A percentile compares a stretch with the other conserved stretches of the same genome.
phyloP scores from a whole-genome alignment of 1,284 basidiomycete species.

The Sanghuangporus sanghuang region DNA sequence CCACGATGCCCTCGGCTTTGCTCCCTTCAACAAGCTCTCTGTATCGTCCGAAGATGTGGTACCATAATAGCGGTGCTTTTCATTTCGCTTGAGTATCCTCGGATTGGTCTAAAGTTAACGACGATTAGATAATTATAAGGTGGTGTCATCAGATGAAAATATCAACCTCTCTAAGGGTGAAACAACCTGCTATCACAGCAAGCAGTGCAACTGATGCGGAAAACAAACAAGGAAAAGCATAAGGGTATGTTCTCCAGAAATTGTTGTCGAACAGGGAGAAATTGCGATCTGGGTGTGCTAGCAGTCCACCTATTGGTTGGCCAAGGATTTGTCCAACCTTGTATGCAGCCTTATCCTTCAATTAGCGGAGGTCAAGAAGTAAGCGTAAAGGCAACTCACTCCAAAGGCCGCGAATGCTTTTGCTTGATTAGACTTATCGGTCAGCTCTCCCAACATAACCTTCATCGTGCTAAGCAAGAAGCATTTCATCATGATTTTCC shows the following conservation, averaged over 20 bases:
- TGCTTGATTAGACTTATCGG: constrained; percentile 11
- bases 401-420: constrained; percentile 1
- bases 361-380: neutral
- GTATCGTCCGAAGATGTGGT: neutral
- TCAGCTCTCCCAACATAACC: constrained; percentile 19
- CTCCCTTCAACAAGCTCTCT: neutral
- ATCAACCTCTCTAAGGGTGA: constrained; percentile 21
- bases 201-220: constrained; percentile 20
- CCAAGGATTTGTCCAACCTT: constrained; percentile 18
- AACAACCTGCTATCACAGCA: constrained; percentile 17
- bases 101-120: constrained; percentile 6
- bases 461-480: constrained; percentile 17
- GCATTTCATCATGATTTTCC: neutral
- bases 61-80: neutral
- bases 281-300: constrained; percentile 22
- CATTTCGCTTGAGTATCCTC: neutral
- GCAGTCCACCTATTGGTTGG: constrained; percentile 22
- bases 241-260: constrained; percentile 23
- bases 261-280: constrained; percentile 17
- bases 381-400: neutral
- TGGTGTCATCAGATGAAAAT: neutral
- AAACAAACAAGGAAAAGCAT: constrained; percentile 23
- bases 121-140: neutral
- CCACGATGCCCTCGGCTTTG: constrained; percentile 2
- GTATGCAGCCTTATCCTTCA: constrained; percentile 11